Conservation (phyloP, 1,284 basidiomycete species). For the Cutaneotrichosporon sp. region DNA sequence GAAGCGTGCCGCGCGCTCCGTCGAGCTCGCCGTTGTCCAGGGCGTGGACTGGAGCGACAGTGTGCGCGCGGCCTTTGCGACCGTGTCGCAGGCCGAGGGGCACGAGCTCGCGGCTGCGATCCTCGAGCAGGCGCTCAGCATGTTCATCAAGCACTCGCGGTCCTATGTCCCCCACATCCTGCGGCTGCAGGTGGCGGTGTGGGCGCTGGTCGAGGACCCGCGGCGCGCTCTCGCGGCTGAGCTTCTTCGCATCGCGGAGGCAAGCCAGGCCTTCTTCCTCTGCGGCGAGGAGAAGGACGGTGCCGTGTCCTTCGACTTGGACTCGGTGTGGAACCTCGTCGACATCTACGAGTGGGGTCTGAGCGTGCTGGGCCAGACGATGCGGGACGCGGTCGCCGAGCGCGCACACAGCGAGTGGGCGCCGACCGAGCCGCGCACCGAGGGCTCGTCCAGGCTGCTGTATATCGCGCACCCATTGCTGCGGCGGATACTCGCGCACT, state of each 20-base stretch:
- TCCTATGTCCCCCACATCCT: conserved; percentile 28
- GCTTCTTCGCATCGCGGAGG: conserved; percentile 37
- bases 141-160: conserved; percentile 24
- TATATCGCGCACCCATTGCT: conserved; percentile 35
- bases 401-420: conserved; percentile 32
- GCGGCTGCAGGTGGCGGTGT: conserved; percentile 38
- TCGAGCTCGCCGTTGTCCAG: conserved; percentile 34
- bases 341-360: conserved; percentile 42
- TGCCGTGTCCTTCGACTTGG: conserved; percentile 35
- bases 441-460: conserved; percentile 24
- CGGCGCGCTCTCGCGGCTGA: conserved; percentile 30
- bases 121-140: conserved; percentile 19
- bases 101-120: conserved; percentile 24
- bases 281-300: conserved; percentile 28
- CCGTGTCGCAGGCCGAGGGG: conserved; percentile 17
- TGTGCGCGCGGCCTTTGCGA: conserved; percentile 32
- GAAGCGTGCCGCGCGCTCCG: conserved; percentile 27
- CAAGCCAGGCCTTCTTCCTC: conserved; percentile 33
- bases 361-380: conserved; percentile 23
- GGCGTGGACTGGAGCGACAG: conserved; percentile 41
- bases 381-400: conserved; percentile 36
- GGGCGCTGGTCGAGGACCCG: conserved; percentile 32
- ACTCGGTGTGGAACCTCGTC: conserved; percentile 43
- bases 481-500: conserved; percentile 26
- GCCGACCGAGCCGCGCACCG: conserved; percentile 15